phyloP scores from a whole-genome alignment of 805 yeast genomes.

The Saccharomycopsis fibuligera region DNA sequence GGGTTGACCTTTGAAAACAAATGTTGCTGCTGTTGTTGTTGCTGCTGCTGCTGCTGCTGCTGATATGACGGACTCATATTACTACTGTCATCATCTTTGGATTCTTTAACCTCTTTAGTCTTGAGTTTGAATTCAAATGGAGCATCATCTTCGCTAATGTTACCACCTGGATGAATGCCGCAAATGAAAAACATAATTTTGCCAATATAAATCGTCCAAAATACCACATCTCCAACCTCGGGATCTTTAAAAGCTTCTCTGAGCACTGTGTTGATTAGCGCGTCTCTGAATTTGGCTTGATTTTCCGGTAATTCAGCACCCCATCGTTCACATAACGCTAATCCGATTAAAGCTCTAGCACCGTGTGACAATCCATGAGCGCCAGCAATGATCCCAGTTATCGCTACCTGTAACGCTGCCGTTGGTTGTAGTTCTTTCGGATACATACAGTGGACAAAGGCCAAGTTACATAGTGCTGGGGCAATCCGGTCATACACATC shows the following conservation, averaged over 20 bases:
- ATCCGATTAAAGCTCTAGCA: slow-evolving; percentile 63
- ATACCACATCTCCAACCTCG: slow-evolving; percentile 43
- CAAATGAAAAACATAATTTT: slow-evolving; percentile 71
- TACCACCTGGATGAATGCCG: slow-evolving; percentile 79
- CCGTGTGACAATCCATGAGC: slow-evolving; percentile 71
- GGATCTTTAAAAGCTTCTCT: slow-evolving; percentile 35
- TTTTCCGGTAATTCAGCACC: slow-evolving; percentile 66
- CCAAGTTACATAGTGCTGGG: slow-evolving; percentile 66
- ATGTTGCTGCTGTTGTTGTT: too few relatives aligned
- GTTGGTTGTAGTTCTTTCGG: slow-evolving; percentile 73
- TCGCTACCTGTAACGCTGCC: slow-evolving; percentile 65
- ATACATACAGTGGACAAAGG: slow-evolving; percentile 71
- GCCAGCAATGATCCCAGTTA: slow-evolving; percentile 70
- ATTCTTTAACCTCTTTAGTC: slow-evolving; percentile 9
- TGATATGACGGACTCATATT: neutral
- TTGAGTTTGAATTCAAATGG: slow-evolving; percentile 20
- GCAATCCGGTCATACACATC: slow-evolving; percentile 54
- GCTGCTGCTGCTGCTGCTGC: too few relatives aligned
- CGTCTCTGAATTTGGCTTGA: slow-evolving; percentile 41
- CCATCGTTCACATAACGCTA: slow-evolving; percentile 75
- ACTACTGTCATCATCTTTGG: neutral
- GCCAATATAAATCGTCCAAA: slow-evolving; percentile 74
- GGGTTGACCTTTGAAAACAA: neutral
- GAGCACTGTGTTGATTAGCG: slow-evolving; percentile 43
- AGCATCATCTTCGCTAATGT: slow-evolving; percentile 49